Conservation (phyloP, 2,329 filamentous ascomycete genomes). For the Sarocladium kiliense region DNA sequence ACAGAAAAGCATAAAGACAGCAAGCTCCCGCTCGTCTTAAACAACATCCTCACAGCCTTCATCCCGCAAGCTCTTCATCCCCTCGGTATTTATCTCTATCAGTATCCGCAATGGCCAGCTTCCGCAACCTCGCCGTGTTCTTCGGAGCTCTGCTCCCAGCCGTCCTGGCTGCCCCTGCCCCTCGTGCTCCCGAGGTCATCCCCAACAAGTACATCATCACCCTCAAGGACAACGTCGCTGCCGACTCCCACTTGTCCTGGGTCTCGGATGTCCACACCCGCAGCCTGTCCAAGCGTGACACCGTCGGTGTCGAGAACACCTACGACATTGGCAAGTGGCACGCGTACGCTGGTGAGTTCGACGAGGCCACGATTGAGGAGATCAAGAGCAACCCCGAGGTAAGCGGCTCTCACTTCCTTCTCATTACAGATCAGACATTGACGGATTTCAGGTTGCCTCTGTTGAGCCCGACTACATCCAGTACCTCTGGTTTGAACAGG, state of each 20-base stretch:
- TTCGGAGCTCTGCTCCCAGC: slow-evolving; percentile 27
- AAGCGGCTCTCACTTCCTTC: slow-evolving; percentile 15
- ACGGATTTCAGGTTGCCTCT: slow-evolving; percentile 17
- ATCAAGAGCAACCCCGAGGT: slow-evolving; percentile 38
- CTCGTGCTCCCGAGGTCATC: slow-evolving; percentile 11
- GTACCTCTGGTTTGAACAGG: not conserved
- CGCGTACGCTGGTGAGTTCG: slow-evolving; percentile 40
- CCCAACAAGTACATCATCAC: slow-evolving; percentile 50
- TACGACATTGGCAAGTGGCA: slow-evolving; percentile 25
- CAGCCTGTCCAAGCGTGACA: slow-evolving; percentile 42
- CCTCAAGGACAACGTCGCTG: slow-evolving; percentile 44
- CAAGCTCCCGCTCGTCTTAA: not conserved
- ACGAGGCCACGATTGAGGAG: slow-evolving; percentile 31
- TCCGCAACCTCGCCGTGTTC: slow-evolving; percentile 24
- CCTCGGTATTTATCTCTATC: not conserved
- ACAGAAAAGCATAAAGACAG: not conserved
- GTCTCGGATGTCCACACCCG: slow-evolving; percentile 50
- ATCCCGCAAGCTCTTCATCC: not conserved
- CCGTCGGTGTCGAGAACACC: slow-evolving; percentile 27
- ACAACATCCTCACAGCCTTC: not conserved
- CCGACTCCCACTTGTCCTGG: slow-evolving; percentile 42
- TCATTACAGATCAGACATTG: not conserved
- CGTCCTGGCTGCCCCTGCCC: slow-evolving; percentile 22
- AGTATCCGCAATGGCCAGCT: slow-evolving; percentile 20
- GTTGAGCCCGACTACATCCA: slow-evolving; percentile 23